Conservation (phyloP, 2,329 filamentous ascomycete species). For the Myriosclerotinia duriaeana region DNA sequence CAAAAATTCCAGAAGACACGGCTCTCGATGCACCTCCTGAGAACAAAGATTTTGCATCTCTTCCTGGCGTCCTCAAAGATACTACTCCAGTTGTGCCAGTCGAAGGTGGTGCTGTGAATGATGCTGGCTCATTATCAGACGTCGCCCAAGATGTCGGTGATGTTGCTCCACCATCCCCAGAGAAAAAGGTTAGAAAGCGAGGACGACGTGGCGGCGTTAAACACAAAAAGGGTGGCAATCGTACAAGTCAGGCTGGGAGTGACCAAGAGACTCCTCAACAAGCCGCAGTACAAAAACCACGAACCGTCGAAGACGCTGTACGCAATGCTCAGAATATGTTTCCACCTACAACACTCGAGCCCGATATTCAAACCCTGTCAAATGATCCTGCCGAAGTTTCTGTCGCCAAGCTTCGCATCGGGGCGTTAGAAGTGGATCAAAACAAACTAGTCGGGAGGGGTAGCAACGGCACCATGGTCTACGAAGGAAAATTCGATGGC, state of each 20-base stretch:
- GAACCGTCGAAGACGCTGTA: conserved; percentile 59
- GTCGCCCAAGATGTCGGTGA: conserved; percentile 12
- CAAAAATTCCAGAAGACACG: conserved; percentile 7
- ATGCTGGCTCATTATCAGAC: conserved; percentile 1
- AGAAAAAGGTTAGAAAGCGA: conserved; percentile 59
- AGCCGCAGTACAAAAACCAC: conserved; percentile 33
- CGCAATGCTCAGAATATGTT: conserved; percentile 59
- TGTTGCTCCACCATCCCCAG: conserved; percentile 42
- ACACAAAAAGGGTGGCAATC: conserved; percentile 52
- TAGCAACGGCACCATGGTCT: conserved; percentile 96
- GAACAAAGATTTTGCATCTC: not conserved
- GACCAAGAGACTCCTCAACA: conserved; percentile 23
- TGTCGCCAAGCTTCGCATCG: conserved; percentile 59
- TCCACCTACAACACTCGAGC: conserved; percentile 54
- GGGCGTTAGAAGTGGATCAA: conserved; percentile 63
- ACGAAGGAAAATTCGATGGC: conserved; percentile 90
- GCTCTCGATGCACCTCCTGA: not conserved
- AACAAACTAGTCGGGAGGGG: conserved; percentile 70
- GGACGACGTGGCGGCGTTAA: conserved; percentile 71
- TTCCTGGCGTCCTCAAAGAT: not conserved
- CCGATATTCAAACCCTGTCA: conserved; percentile 59
- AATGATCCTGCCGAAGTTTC: conserved; percentile 60
- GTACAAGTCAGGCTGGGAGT: conserved; percentile 52
- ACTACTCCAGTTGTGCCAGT: not conserved
- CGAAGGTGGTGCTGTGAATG: conserved; percentile 11